Base-by-base conservation (phyloP, 116 monocot species). In the Cymodocea nodosa region DNA sequence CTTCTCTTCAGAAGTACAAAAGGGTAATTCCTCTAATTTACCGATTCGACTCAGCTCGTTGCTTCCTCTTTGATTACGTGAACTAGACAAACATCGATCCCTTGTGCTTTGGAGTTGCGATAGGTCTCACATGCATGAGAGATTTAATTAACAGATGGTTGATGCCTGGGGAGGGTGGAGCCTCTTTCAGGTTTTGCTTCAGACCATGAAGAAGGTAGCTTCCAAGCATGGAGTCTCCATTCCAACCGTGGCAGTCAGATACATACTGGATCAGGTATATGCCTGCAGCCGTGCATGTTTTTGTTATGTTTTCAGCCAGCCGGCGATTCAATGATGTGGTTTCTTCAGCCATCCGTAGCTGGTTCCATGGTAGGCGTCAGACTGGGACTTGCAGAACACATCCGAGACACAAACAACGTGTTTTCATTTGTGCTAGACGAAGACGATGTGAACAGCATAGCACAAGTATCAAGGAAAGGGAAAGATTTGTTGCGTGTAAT, bases 131-230 rank as follows among this genome's bases (percentile, higher is more conserved):
- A 30, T 30, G 44, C 18, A 4, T 12, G 62, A 10, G 35, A 37
- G n/a, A 62, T 19, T 3, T 68, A 36, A 25, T 3, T 68, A 36
- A 25, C 73, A 95, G 95, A 90, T 95, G 95, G 85, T 95, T 56
- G 95, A 95, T 83, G 95, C 95, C 49, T 95, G 95, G 95, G 90
- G 95, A 62, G 79, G 85, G 22, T 98, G 98, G 98, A 76, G 67
- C 30, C 78, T 89, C 51, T 98, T 92, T 81, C 95, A 95, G 74
- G 70, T 64, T 51, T 69, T 98, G 82, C 84, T 91, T 56, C 71
- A 74, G 56, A 84, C 82, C 15, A 62, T 98, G 58, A 92, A 92
- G 69, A 84, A 51, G 59, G 79, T 98, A 22, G 85, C 89, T 23
- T 73, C 78, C 6, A 92, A 92, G 63, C 92, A 92, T 67, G 82